Percentiles rank a stretch among this genome's conserved stretches.
Evolutionary conservation across 2,329 filamentous ascomycete genomes (phyloP).

Genomic region (Exophiala oligosperma): DNA sequence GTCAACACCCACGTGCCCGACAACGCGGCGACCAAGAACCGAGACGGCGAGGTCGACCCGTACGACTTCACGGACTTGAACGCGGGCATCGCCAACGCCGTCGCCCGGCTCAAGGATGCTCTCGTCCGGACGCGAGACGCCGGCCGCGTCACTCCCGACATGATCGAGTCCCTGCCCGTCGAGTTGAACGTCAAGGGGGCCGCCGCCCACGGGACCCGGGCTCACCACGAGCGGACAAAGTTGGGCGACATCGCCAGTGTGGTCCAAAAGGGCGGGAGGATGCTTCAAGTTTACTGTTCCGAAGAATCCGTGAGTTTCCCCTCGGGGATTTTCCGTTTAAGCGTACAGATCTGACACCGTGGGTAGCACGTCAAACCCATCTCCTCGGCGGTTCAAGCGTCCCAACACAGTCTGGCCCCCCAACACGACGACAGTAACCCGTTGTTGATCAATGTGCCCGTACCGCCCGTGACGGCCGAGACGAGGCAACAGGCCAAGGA

Average conservation of each 20-base stretch:
- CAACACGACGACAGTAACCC: conserved; percentile 44
- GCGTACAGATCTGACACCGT: neutral
- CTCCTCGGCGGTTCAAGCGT: conserved; percentile 42
- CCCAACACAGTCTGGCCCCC: conserved; percentile 44
- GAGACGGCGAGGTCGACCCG: conserved; percentile 49
- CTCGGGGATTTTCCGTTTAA: too few relatives aligned
- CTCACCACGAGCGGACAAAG: conserved; percentile 43
- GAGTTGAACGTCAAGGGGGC: conserved; percentile 57
- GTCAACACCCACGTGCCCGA: conserved; percentile 44
- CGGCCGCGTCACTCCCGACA: conserved; percentile 62
- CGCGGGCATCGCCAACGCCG: conserved; percentile 53
- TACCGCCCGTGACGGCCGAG: conserved; percentile 49
- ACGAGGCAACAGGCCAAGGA: conserved; percentile 43
- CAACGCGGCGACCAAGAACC: conserved; percentile 43
- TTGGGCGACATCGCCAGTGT: conserved; percentile 67
- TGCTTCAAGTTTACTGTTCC: conserved; percentile 61
- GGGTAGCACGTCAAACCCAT: conserved; percentile 47
- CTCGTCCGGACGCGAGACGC: conserved; percentile 62
- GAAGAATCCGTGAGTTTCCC: conserved; percentile 59
- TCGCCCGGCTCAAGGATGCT: conserved; percentile 60
- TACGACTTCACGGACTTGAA: conserved; percentile 62
- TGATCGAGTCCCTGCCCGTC: conserved; percentile 63
- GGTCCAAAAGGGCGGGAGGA: conserved; percentile 62
- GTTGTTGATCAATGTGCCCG: conserved; percentile 46
- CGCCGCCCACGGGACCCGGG: conserved; percentile 37